phyloP scores from a whole-genome alignment of 2,329 filamentous ascomycete species.

The Arthroderma sp. region DNA sequence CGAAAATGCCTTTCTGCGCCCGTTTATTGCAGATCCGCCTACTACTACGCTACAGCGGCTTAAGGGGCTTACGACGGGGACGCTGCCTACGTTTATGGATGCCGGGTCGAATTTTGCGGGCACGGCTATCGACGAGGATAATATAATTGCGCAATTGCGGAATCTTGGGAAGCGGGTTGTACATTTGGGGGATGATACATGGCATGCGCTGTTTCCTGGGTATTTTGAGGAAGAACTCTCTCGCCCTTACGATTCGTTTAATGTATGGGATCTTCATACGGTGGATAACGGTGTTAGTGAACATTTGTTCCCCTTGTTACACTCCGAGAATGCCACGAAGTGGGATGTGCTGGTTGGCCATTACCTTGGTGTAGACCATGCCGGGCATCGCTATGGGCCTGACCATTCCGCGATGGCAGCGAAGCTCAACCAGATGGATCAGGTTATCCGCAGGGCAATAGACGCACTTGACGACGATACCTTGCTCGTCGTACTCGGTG shows the following conservation, averaged over 20 bases:
- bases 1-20: conserved; percentile 72
- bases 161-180: conserved; percentile 63
- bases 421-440: conserved; percentile 86
- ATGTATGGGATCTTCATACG: conserved; percentile 94
- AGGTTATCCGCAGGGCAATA: conserved; percentile 59
- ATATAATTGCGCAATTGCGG: conserved; percentile 51
- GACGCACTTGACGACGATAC: conserved; percentile 68
- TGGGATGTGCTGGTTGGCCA: conserved; percentile 97
- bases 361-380: conserved; percentile 90
- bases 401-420: conserved; percentile 82
- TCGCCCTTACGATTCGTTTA: conserved; percentile 87
- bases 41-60: conserved; percentile 84
- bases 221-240: conserved; percentile 84
- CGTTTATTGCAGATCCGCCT: conserved; percentile 93
- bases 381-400: conserved; percentile 88
- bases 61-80: conserved; percentile 90
- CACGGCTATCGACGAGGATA: conserved; percentile 90
- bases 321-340: conserved; percentile 47
- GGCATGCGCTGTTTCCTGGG: conserved; percentile 84
- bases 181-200: conserved; percentile 95
- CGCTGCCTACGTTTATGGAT: conserved; percentile 86
- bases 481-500: conserved; percentile 90
- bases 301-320: conserved; percentile 66
- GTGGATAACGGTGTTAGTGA: conserved; percentile 91
- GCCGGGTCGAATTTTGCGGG: conserved; percentile 91